These are phyloP conservation scores for Nakaseomyces sp. DNA, from an alignment of 1,139 yeast species.

Conservation along the genomic window DNA sequence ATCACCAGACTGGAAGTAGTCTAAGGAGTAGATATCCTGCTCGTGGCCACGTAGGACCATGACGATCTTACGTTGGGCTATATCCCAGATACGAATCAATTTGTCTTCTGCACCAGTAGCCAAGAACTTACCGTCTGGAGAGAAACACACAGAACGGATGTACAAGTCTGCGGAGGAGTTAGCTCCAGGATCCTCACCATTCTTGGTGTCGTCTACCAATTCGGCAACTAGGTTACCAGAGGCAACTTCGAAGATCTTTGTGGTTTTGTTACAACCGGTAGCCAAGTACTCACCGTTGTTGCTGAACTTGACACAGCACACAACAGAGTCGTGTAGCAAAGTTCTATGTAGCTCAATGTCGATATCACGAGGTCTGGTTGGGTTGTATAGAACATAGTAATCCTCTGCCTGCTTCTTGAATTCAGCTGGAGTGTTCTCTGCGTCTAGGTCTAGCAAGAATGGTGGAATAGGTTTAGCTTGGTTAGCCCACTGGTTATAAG, in stretches of 20 bases:
- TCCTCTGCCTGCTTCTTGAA: constrained; percentile 79
- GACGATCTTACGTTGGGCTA: constrained; percentile 75
- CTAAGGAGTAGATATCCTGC: constrained; percentile 93
- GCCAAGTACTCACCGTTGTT: constrained; percentile 90
- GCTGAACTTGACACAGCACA: constrained; percentile 91
- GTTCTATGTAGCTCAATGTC: constrained; percentile 88
- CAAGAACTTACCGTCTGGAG: constrained; percentile 90
- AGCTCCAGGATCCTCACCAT: not conserved
- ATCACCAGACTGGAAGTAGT: constrained; percentile 91
- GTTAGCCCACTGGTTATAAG: constrained; percentile 37
- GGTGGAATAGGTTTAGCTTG: constrained; percentile 76
- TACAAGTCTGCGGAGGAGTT: constrained; percentile 49
- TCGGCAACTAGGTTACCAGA: constrained; percentile 87
- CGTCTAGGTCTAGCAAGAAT: constrained; percentile 73
- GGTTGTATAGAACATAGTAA: constrained; percentile 85
- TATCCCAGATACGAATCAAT: constrained; percentile 94
- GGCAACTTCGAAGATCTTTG: constrained; percentile 87
- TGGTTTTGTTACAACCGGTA: constrained; percentile 93
- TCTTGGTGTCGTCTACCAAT: constrained; percentile 65
- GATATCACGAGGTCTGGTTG: constrained; percentile 63
- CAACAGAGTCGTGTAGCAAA: constrained; percentile 86
- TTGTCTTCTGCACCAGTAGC: constrained; percentile 99
- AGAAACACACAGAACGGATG: constrained; percentile 90
- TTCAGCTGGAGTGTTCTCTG: constrained; percentile 66
- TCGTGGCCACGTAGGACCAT: constrained; percentile 91